Evolutionary conservation across 2,329 filamentous ascomycete genomes (phyloP), one percentile per base, ranked within the genome.

Genomic region (Cadophora malorum): DNA sequence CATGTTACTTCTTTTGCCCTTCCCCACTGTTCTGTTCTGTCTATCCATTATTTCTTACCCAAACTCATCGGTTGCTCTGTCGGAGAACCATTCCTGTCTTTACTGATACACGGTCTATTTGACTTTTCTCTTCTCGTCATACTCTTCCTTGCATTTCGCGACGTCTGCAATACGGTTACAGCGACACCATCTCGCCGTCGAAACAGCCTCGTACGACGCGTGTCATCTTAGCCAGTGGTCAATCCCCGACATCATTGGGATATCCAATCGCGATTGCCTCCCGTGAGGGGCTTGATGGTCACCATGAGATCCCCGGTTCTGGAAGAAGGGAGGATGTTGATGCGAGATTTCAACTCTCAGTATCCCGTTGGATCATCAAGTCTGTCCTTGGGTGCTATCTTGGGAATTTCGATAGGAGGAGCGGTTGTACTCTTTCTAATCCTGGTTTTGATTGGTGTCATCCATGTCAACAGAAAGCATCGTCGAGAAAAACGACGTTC

Each of bases 391-490:
- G 55, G 65, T 14, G 66, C 64, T 2, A 68, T 74, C 33, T 47
- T 73, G 5, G 71, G 69, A n/a, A 74, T 74, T 16, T 71, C 69
- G 25, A 33, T 74, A 10, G 70, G 67, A 23, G 72, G 67, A 35
- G 65, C 67, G 1, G 1, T 70, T 28, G 10, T 69, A 12, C 33
- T 74, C 3, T 63, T 73, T 5, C 19, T 59, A 5, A 16, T 69
- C 4, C 31, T 70, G 19, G 38, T 59, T 23, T 23, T 49, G 9
- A 31, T 68, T 19, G 62, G 59, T 33, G 55, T 71, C 10, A 16
- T 45, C 23, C 59, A 60, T 64, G 64, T 67, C n/a, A 71, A 67
- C 16, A 72, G 49, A 21, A 72, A 67, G 23, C 66, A 73, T 64
- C 66, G 66, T 1, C 52, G 45, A 25, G 53, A 66, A 41, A 67